Evolutionary conservation across 1,284 basidiomycete species (phyloP).

Genomic region (Limonomyces culmigenus): DNA sequence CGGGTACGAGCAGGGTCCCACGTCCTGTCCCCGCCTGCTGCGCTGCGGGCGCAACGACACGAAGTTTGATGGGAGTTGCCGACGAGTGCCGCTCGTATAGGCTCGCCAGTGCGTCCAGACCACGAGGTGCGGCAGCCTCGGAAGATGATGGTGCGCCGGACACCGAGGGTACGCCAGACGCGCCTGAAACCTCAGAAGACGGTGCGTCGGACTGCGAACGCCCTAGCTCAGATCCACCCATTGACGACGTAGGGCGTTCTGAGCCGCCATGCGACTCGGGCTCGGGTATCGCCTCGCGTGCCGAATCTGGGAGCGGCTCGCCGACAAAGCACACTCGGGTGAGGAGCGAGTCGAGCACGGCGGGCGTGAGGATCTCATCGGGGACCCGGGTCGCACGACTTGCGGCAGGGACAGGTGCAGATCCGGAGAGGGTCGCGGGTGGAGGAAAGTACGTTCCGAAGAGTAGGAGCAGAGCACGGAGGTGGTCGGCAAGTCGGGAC

Average conservation of each 20-base stretch:
- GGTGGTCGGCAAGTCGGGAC: conserved; percentile 51
- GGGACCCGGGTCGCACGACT: conserved; percentile 52
- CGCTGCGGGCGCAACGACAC: conserved; percentile 41
- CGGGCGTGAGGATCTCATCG: conserved; percentile 54
- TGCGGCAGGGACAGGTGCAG: conserved; percentile 40
- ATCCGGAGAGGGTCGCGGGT: conserved; percentile 45
- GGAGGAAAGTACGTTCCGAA: conserved; percentile 74
- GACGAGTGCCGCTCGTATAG: conserved; percentile 60
- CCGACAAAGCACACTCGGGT: conserved; percentile 70
- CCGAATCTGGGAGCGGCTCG: conserved; percentile 26
- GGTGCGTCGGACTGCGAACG: conserved; percentile 23
- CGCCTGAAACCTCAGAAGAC: conserved; percentile 34
- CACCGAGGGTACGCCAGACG: conserved; percentile 13
- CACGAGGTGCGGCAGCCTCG: too few species aligned
- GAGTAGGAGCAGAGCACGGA: conserved; percentile 62
- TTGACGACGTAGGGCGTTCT: too few species aligned
- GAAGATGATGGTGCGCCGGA: too few species aligned
- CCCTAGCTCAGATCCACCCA: conserved; percentile 48
- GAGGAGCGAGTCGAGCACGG: conserved; percentile 71
- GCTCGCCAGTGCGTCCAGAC: conserved; percentile 40
- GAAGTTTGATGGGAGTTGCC: conserved; percentile 51
- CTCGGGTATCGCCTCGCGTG: too few species aligned
- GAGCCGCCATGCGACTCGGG: conserved; percentile 34
- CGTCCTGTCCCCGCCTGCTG: conserved; percentile 52
- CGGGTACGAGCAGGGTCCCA: conserved; percentile 78